A percentile compares a stretch with the other conserved stretches of the same genome.
Evolutionary conservation across 2,329 filamentous ascomycete species (phyloP).

Genomic region (Penicillium sp.): DNA sequence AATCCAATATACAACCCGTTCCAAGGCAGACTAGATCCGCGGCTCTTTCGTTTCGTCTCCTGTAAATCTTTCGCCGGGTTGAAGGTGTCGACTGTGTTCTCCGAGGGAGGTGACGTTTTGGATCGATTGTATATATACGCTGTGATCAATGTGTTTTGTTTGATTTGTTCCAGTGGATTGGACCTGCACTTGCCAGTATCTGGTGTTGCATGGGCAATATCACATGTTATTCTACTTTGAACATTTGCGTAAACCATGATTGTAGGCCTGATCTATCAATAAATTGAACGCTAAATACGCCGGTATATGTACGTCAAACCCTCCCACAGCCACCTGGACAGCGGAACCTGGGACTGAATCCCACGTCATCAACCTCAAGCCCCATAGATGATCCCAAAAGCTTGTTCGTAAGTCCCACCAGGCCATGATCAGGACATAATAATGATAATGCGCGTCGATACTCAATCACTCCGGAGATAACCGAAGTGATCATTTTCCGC

Average conservation of each 20-base stretch:
- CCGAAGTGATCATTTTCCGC: not conserved
- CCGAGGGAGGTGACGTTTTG: not conserved
- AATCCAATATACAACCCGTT: slow-evolving; percentile 6
- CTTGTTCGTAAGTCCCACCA: not conserved
- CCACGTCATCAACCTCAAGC: not conserved
- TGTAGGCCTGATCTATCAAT: not conserved
- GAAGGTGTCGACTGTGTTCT: slow-evolving; percentile 8
- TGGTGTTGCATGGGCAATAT: not conserved
- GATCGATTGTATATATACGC: slow-evolving; percentile 35
- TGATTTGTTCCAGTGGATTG: not conserved
- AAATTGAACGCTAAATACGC: slow-evolving; percentile 35
- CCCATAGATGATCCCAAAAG: not conserved
- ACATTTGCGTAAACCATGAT: not conserved
- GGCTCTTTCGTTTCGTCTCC: not conserved
- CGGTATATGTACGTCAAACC: slow-evolving; percentile 25
- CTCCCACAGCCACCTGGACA: not conserved
- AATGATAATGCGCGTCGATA: not conserved
- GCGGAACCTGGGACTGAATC: not conserved
- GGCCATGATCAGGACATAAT: not conserved
- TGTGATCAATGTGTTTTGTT: slow-evolving; percentile 25
- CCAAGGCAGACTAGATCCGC: not conserved
- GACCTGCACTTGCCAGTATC: not conserved
- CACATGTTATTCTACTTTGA: not conserved
- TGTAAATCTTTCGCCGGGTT: not conserved
- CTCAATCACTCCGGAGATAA: not conserved